Conservation (phyloP, 2,329 filamentous ascomycete genomes). For the Pseudopithomyces chartarum region DNA sequence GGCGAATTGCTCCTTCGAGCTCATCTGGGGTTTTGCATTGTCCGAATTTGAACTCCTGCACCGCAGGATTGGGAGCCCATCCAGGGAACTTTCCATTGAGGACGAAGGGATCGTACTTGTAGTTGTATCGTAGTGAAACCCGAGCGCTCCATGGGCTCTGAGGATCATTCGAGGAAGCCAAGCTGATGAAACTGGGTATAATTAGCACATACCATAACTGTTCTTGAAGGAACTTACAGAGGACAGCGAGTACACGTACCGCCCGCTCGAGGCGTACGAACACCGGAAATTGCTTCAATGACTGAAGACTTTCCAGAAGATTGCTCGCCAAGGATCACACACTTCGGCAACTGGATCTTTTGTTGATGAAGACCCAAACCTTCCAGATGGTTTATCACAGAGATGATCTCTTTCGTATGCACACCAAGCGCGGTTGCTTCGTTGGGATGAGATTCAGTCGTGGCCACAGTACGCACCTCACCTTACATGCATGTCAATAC, state of each 20-base stretch:
- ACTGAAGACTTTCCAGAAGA: conserved; percentile 78
- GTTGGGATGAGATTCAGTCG: neutral
- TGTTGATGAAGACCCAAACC: conserved; percentile 74
- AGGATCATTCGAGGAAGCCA: conserved; percentile 52
- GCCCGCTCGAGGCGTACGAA: conserved; percentile 71
- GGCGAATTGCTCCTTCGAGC: conserved; percentile 70
- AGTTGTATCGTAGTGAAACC: conserved; percentile 70
- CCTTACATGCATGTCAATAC: neutral
- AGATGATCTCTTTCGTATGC: conserved; percentile 68
- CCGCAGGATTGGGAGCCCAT: conserved; percentile 60
- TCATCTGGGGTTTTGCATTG: conserved; percentile 64
- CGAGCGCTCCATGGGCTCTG: conserved; percentile 66
- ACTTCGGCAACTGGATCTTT: conserved; percentile 71
- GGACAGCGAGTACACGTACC: conserved; percentile 83
- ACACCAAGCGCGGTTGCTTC: conserved; percentile 56
- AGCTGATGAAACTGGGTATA: conserved; percentile 46
- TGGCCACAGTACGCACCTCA: neutral
- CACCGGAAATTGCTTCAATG: conserved; percentile 58
- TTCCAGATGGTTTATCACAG: conserved; percentile 67
- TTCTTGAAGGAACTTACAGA: conserved; percentile 56
- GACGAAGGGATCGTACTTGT: conserved; percentile 55
- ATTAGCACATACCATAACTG: neutral
- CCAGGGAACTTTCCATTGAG: conserved; percentile 62
- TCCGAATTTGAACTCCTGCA: conserved; percentile 62
- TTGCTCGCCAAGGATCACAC: conserved; percentile 85